These are phyloP conservation scores for Oxalis stricta DNA, from an alignment of 441 rosid species.

Conservation along the genomic window DNA sequence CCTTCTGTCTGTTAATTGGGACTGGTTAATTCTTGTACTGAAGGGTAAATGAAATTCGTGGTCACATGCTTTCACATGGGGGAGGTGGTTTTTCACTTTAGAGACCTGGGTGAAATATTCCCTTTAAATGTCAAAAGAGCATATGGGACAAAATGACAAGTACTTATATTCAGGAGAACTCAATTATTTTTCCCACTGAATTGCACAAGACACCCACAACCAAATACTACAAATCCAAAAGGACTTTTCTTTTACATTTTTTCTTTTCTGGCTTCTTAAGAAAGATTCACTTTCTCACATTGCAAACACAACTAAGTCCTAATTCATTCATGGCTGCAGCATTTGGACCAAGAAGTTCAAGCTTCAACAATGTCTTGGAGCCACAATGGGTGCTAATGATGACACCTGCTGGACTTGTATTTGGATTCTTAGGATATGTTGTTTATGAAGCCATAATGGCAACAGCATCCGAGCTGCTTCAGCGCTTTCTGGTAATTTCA, in stretches of 20 bases:
- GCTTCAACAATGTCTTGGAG: constrained; percentile 13
- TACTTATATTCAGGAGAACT: too few relatives aligned
- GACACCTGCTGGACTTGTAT: constrained; percentile 11
- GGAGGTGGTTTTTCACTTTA: not conserved
- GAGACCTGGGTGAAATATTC: not conserved
- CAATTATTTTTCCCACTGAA: too few relatives aligned
- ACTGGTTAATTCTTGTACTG: too few relatives aligned
- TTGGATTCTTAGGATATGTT: constrained; percentile 27
- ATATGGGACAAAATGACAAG: constrained; percentile 7
- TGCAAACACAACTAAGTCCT: not conserved
- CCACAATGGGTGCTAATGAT: constrained; percentile 30
- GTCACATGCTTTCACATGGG: constrained; percentile 5
- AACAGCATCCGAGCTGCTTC: constrained; percentile 35
- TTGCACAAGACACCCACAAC: too few relatives aligned
- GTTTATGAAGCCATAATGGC: constrained; percentile 41
- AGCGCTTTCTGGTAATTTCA: constrained; percentile 30
- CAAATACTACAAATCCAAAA: not conserved
- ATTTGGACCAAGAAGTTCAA: constrained; percentile 10
- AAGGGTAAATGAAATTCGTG: too few relatives aligned
- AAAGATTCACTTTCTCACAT: not conserved
- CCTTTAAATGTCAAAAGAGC: not conserved
- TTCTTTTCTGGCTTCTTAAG: too few relatives aligned
- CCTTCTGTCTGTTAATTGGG: too few relatives aligned
- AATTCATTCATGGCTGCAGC: constrained; percentile 10
- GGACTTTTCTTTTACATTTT: too few relatives aligned